Conservation (phyloP, 1,284 basidiomycete species). For the Cutaneotrichosporon arboriforme region DNA sequence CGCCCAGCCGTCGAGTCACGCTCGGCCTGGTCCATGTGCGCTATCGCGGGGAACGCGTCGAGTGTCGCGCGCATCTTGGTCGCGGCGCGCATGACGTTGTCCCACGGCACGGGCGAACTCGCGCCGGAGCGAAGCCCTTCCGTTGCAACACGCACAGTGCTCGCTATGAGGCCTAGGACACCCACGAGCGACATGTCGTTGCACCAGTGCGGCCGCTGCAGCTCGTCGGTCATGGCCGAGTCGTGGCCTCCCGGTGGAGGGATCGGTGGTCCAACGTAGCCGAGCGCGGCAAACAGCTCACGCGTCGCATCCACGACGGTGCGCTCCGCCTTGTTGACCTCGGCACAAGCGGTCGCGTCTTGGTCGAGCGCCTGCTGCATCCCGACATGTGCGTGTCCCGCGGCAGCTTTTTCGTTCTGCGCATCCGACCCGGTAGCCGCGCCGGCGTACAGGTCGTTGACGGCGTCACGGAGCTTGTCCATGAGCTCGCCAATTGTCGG, state of each 20-base stretch:
- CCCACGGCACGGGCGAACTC: conserved; percentile 22
- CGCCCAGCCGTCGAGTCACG: conserved; percentile 16
- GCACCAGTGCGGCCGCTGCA: conserved; percentile 36
- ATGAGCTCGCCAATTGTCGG: conserved; percentile 23
- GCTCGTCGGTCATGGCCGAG: conserved; percentile 17
- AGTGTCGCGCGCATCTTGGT: conserved; percentile 35
- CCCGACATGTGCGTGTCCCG: conserved; percentile 24
- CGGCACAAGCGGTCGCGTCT: conserved; percentile 25
- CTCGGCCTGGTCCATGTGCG: conserved; percentile 12
- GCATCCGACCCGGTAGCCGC: conserved; percentile 37
- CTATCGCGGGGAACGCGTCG: conserved; percentile 22
- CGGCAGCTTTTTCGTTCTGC: conserved; percentile 36
- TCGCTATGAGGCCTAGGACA: conserved; percentile 32
- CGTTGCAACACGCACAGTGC: conserved; percentile 22
- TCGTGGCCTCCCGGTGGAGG: conserved; percentile 8
- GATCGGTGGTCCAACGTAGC: conserved; percentile 43
- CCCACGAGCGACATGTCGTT: conserved; percentile 37
- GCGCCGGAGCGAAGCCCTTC: conserved; percentile 10
- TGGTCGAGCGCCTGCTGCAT: conserved; percentile 25
- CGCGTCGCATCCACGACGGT: conserved; percentile 29
- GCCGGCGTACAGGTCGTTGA: conserved; percentile 39
- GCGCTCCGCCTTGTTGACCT: conserved; percentile 12
- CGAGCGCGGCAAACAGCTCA: conserved; percentile 33
- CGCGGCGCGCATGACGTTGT: conserved; percentile 34
- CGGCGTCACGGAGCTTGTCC: conserved; percentile 30